Evolutionary conservation across 2,329 filamentous ascomycete genomes (phyloP).

Genomic region (Cordyceps pruinosa): DNA sequence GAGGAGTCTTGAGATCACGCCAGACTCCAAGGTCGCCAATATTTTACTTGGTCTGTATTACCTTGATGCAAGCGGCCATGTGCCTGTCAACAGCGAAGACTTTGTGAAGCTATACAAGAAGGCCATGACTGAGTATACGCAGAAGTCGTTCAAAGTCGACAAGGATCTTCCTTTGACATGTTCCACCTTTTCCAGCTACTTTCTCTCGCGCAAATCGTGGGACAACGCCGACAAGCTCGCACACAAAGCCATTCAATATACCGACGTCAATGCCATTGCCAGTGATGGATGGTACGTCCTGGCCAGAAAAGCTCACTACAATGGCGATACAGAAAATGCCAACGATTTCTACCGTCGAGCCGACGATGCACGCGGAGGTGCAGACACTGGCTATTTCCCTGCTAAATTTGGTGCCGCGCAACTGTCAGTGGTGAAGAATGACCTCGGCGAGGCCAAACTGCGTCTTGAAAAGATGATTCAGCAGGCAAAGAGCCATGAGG

Average conservation of each 20-base stretch:
- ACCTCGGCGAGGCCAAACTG: constrained; percentile 87
- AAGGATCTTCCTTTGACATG: constrained; percentile 86
- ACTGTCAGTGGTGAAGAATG: constrained; percentile 74
- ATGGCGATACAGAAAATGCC: constrained; percentile 66
- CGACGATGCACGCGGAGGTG: constrained; percentile 83
- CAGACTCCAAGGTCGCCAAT: constrained; percentile 82
- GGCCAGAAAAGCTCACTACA: constrained; percentile 83
- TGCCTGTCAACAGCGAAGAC: constrained; percentile 74
- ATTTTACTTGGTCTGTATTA: constrained; percentile 87
- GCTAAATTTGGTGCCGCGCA: constrained; percentile 94
- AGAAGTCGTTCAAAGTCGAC: constrained; percentile 88
- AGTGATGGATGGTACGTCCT: constrained; percentile 97
- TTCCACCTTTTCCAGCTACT: constrained; percentile 84
- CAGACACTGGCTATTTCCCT: constrained; percentile 85
- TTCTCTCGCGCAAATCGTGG: constrained; percentile 74
- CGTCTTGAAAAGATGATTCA: constrained; percentile 91
- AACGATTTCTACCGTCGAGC: constrained; percentile 83
- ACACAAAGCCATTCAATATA: constrained; percentile 89
- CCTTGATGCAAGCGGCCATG: constrained; percentile 76
- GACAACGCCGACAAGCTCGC: constrained; percentile 78
- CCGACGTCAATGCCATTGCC: constrained; percentile 91
- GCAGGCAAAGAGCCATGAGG: constrained; percentile 74
- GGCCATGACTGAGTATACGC: constrained; percentile 90
- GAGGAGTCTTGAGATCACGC: constrained; percentile 70
- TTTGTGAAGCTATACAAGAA: constrained; percentile 84